These are phyloP conservation scores for Opeltia flavorubescens DNA, from an alignment of 495 filamentous ascomycete genomes.

Conservation along the genomic window DNA sequence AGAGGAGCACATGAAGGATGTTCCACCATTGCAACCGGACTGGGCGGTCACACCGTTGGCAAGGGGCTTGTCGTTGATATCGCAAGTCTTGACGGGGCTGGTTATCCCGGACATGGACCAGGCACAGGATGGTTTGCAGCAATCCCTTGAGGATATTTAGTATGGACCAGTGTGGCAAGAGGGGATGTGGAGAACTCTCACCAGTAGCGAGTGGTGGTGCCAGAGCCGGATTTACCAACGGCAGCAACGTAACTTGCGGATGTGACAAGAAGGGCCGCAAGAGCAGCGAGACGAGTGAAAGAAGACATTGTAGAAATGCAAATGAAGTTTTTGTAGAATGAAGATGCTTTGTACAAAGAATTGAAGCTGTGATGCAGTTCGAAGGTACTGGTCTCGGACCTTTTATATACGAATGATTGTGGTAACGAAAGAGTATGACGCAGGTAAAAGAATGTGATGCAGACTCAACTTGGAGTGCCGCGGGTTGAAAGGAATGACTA, in stretches of 20 bases:
- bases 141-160: constrained; percentile 31
- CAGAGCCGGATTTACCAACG: constrained; percentile 21
- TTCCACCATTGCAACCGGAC: constrained; percentile 40
- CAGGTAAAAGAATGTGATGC: neutral
- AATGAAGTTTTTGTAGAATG: neutral
- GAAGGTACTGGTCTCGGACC: neutral
- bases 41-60: constrained; percentile 8
- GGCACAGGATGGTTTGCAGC: constrained; percentile 53
- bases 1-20: constrained; percentile 47
- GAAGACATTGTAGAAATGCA: neutral
- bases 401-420: neutral
- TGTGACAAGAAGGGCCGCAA: neutral
- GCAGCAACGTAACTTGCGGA: neutral
- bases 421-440: too few species aligned
- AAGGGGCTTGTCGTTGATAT: constrained; percentile 38
- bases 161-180: neutral
- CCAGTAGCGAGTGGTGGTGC: constrained; percentile 48
- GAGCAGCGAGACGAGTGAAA: neutral
- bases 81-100: constrained; percentile 40
- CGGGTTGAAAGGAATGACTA: neutral
- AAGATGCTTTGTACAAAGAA: neutral
- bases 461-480: neutral
- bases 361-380: neutral
- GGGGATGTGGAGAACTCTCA: neutral
- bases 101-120: constrained; percentile 34